Conservation (phyloP, 768 basidiomycete species). For the Psilocybe cyanescens region DNA sequence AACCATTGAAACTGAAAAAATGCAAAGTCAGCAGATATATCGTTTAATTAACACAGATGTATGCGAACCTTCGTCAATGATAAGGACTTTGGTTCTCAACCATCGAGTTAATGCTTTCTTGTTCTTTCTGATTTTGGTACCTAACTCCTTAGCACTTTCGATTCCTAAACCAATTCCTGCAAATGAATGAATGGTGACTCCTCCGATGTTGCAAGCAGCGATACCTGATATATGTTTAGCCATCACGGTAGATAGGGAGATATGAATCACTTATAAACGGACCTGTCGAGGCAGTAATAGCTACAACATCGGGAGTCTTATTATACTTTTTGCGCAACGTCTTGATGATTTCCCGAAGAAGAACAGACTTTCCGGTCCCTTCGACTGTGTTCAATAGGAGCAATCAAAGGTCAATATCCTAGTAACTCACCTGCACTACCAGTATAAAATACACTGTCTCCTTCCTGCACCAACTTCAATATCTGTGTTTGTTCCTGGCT, state of each 20-base stretch:
- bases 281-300: constrained; percentile 96
- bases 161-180: constrained; percentile 89
- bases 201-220: constrained; percentile 97
- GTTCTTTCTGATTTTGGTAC: constrained; percentile 74
- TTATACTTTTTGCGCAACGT: constrained; percentile 58
- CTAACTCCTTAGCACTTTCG: constrained; percentile 64
- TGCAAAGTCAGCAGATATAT: not conserved
- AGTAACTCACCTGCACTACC: constrained; percentile 85
- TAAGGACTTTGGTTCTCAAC: constrained; percentile 82
- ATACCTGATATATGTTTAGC: constrained; percentile 56
- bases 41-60: not conserved
- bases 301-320: constrained; percentile 72
- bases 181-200: constrained; percentile 94
- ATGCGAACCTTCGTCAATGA: constrained; percentile 76
- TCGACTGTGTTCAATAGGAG: not conserved
- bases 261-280: constrained; percentile 5
- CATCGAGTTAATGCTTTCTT: constrained; percentile 83
- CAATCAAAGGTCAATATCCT: not conserved
- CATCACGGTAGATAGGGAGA: not conserved
- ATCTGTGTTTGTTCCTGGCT: constrained; percentile 90
- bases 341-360: constrained; percentile 90
- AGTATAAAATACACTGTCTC: constrained; percentile 89
- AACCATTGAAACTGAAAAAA: constrained; percentile 88
- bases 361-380: constrained; percentile 98
- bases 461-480: constrained; percentile 72